phyloP scores from a whole-genome alignment of 169 alveolate species.

The Plasmodium gallinaceum region DNA sequence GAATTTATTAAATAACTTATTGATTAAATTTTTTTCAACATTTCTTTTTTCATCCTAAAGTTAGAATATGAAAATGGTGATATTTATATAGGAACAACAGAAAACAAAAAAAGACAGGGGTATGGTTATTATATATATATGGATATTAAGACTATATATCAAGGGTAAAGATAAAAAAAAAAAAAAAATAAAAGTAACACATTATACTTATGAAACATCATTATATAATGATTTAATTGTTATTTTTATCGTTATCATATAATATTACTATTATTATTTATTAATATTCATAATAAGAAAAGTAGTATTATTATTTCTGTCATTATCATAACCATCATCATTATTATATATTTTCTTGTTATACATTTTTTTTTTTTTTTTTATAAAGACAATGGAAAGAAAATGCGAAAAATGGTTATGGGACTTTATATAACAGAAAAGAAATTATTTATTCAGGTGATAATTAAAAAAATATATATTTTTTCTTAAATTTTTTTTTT shows the following conservation, averaged over 20 bases:
- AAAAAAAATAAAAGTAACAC: not conserved
- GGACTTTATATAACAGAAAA: conserved; percentile 25
- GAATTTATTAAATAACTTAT: not conserved
- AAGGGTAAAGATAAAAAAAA: conserved; percentile 32
- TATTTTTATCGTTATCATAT: too few species aligned
- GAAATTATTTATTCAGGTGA: conserved; percentile 67
- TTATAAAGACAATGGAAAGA: conserved; percentile 48
- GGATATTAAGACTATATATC: conserved; percentile 24
- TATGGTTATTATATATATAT: conserved; percentile 53
- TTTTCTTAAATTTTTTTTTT: not conserved
- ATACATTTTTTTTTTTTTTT: not conserved
- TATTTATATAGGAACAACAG: conserved; percentile 44
- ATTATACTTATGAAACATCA: not conserved
- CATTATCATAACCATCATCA: too few species aligned
- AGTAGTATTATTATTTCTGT: not conserved
- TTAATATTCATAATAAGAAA: not conserved
- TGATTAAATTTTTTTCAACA: not conserved
- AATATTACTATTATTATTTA: too few species aligned
- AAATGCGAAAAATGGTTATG: conserved; percentile 48
- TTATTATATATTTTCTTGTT: not conserved
- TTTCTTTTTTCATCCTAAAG: conserved; percentile 13
- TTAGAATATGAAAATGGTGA: conserved; percentile 74
- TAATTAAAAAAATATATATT: not conserved
- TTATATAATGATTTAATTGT: too few species aligned
- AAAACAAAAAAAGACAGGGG: conserved; percentile 39